phyloP scores from a whole-genome alignment of 495 filamentous ascomycete genomes.

The Daldinia vernicosa region DNA sequence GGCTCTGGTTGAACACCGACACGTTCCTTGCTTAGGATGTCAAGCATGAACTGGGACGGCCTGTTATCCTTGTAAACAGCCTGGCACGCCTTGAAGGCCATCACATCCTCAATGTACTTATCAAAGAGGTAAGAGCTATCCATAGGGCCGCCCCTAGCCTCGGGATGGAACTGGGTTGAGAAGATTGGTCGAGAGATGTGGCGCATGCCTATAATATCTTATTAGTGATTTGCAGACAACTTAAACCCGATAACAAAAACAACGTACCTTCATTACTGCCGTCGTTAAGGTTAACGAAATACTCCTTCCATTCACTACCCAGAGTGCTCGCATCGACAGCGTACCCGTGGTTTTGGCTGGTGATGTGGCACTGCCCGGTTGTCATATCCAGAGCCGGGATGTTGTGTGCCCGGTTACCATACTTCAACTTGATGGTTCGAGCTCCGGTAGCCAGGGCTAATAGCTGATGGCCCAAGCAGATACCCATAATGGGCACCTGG shows the following conservation, averaged over 20 bases:
- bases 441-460: slow-evolving; percentile 84
- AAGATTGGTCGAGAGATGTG: slow-evolving; percentile 97
- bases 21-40: slow-evolving; percentile 90
- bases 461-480: slow-evolving; percentile 94
- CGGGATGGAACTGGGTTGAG: slow-evolving; percentile 97
- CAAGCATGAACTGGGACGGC: slow-evolving; percentile 85
- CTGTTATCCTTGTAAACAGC: slow-evolving; percentile 76
- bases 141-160: slow-evolving; percentile 94
- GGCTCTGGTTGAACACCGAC: slow-evolving; percentile 83
- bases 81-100: slow-evolving; percentile 85
- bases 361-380: slow-evolving; percentile 98
- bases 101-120: slow-evolving; percentile 89
- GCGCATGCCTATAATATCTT: slow-evolving; percentile 70
- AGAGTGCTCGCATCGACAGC: slow-evolving; percentile 90
- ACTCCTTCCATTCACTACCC: slow-evolving; percentile 89
- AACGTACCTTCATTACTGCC: slow-evolving; percentile 82
- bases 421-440: slow-evolving; percentile 92
- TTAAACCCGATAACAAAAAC: background rate
- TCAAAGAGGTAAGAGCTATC: slow-evolving; percentile 96
- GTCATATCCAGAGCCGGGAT: slow-evolving; percentile 94
- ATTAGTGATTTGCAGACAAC: slow-evolving; percentile 32
- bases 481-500: slow-evolving; percentile 93
- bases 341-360: slow-evolving; percentile 97
- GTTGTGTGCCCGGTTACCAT: slow-evolving; percentile 97
- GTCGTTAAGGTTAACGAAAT: slow-evolving; percentile 97